Conservation (phyloP, 2,329 filamentous ascomycete species). For the Scedosporium apiospermum region DNA sequence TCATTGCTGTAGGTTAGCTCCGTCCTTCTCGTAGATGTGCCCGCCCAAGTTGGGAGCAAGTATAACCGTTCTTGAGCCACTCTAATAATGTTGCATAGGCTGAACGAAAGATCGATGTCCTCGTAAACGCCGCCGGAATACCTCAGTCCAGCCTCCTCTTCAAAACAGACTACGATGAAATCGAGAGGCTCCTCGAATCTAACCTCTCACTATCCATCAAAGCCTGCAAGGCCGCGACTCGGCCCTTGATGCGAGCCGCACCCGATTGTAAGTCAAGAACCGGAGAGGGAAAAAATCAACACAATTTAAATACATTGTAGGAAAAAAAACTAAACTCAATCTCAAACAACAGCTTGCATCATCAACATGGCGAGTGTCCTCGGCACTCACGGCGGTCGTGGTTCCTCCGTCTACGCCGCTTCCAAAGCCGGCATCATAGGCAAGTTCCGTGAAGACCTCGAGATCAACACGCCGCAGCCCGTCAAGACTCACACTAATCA, state of each 20-base stretch:
- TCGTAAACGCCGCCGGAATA: slow-evolving; percentile 75
- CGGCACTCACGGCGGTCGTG: slow-evolving; percentile 57
- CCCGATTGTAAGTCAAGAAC: slow-evolving; percentile 1
- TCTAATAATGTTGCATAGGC: neutral
- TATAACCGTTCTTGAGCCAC: neutral
- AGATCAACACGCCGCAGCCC: neutral
- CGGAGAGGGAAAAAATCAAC: neutral
- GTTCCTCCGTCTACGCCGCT: slow-evolving; percentile 66
- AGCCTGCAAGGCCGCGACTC: slow-evolving; percentile 41
- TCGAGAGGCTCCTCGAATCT: slow-evolving; percentile 52
- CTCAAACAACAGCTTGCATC: slow-evolving; percentile 48
- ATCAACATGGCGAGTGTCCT: slow-evolving; percentile 76
- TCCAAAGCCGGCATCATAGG: slow-evolving; percentile 74
- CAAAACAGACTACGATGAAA: slow-evolving; percentile 35
- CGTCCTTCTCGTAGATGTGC: neutral
- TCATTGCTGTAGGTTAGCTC: neutral
- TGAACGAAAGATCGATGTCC: slow-evolving; percentile 34
- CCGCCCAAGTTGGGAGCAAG: neutral
- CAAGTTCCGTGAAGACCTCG: slow-evolving; percentile 19
- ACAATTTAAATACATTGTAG: neutral
- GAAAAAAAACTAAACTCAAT: neutral
- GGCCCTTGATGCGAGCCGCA: slow-evolving; percentile 6
- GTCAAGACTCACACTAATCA: neutral
- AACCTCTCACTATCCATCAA: slow-evolving; percentile 62
- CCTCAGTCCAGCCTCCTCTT: slow-evolving; percentile 57